Evolutionary conservation across 1,284 basidiomycete species (phyloP), one percentile per base, ranked within the genome.

Genomic region (Papiliotrema laurentii): DNA sequence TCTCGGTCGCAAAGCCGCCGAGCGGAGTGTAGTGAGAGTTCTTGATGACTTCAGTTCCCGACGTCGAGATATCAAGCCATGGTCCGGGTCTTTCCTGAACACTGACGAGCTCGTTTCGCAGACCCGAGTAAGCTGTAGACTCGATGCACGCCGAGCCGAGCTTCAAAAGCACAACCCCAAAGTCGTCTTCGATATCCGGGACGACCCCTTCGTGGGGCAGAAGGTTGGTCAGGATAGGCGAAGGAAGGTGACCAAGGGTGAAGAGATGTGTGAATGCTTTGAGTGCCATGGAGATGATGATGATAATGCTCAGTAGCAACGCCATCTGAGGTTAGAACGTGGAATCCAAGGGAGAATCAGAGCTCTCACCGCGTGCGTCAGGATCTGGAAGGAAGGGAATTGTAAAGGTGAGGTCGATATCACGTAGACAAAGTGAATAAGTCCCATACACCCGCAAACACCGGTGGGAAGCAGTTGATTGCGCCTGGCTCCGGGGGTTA

Each of bases 301-400:
- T 66, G 53, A 74, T 59, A 47, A 63, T 45, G 14, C 60, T 52
- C 22, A 71, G 58, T 44, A 68, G 53, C n/a, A 73, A 61, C 1
- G 68, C 68, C 55, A 67, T 58, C 63, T 65, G 49, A 43, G 21
- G 47, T 33, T 45, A 31, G 14, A 50, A 16, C 4, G n/a, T 9
- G 16, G 19, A 16, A n/a, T n/a, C n/a, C n/a, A n/a, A n/a, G n/a
- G n/a, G n/a, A n/a, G n/a, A n/a, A n/a, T n/a, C n/a, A n/a, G n/a
- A 18, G 25, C 14, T 47, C 64, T 55, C 45, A 72, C 60, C 24
- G 69, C 52, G 52, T 73, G 69, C 0, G 69, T 71, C 14, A 74
- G 43, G 49, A 74, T 73, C 5, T 66, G 71, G 50, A 72, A 73
- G 49, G 63, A 68, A 2, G 72, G 72, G 49, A 74, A 68, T 18